These are phyloP conservation scores for Zea mays DNA, from an alignment of 176 grass and related monocot genomes.

Conservation along the genomic window DNA sequence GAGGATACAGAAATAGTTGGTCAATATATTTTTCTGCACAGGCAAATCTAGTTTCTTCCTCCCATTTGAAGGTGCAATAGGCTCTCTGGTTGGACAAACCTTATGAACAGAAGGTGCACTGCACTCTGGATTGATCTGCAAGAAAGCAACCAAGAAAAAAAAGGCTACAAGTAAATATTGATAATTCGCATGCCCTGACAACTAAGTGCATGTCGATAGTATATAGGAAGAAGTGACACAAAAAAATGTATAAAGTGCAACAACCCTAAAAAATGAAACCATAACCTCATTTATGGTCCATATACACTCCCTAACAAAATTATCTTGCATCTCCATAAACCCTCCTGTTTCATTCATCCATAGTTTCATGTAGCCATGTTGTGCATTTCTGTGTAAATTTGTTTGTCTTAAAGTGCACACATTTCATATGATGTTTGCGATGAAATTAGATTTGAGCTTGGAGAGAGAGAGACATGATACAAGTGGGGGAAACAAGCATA, in stretches of 20 bases:
- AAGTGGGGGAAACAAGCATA: constrained; percentile 6
- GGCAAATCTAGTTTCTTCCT: constrained; percentile 79
- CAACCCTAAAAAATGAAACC: background rate
- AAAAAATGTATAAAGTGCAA: constrained; percentile 22
- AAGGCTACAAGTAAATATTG: constrained; percentile 9
- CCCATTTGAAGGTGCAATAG: constrained; percentile 44
- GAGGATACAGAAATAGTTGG: constrained; percentile 99
- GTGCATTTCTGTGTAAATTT: background rate
- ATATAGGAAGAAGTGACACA: background rate
- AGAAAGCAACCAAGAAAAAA: constrained; percentile 35
- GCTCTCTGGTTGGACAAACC: constrained; percentile 45
- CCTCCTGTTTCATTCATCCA: background rate
- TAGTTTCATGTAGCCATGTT: background rate
- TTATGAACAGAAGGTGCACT: constrained; percentile 40
- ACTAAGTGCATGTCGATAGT: background rate
- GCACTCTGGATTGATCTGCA: constrained; percentile 48
- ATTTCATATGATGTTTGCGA: background rate
- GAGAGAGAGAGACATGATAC: constrained; percentile 12
- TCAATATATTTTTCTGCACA: constrained; percentile 89
- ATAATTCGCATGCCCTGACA: constrained; percentile 13
- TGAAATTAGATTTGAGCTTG: background rate
- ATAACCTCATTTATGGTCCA: background rate
- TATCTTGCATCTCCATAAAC: background rate
- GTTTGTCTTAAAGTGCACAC: background rate
- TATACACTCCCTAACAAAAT: constrained; percentile 12